Percentiles rank a stretch among this genome's conserved stretches.
Conservation (phyloP, 1,284 basidiomycete genomes). For the Nidula niveotomentosa region DNA sequence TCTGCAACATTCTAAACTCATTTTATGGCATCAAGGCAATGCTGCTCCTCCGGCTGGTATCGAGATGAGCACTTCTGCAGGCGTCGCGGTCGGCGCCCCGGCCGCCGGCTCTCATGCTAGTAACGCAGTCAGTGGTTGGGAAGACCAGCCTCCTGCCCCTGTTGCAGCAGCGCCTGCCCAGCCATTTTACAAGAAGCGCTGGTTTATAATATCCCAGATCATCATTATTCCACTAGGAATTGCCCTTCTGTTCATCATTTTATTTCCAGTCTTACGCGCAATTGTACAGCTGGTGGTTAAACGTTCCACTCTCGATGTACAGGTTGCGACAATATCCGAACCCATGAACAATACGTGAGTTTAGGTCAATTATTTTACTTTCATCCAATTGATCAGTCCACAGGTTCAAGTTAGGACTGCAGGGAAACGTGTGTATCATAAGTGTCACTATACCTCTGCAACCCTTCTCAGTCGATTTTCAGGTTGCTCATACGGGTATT, state of each 20-base stretch:
- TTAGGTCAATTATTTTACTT: background rate
- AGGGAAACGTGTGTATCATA: slow-evolving; percentile 38
- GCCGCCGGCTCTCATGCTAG: slow-evolving; percentile 4
- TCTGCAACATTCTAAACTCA: background rate
- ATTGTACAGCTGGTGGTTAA: slow-evolving; percentile 65
- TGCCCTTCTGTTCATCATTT: slow-evolving; percentile 59
- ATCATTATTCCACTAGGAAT: slow-evolving; percentile 57
- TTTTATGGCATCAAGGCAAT: slow-evolving; percentile 21
- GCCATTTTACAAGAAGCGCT: slow-evolving; percentile 38
- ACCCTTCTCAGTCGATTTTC: background rate
- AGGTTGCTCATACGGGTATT: slow-evolving; percentile 64
- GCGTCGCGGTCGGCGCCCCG: slow-evolving; percentile 15
- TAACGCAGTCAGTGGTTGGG: slow-evolving; percentile 14
- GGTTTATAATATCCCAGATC: slow-evolving; percentile 41
- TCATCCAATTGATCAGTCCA: slow-evolving; percentile 1
- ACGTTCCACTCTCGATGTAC: slow-evolving; percentile 48
- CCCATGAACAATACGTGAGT: slow-evolving; percentile 56
- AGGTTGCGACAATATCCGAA: slow-evolving; percentile 45
- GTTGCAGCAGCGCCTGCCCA: slow-evolving; percentile 13
- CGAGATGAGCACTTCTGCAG: slow-evolving; percentile 25
- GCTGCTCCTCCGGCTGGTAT: slow-evolving; percentile 34
- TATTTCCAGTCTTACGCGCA: slow-evolving; percentile 65
- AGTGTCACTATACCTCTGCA: too few relatives aligned
- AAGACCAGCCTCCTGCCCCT: slow-evolving; percentile 12
- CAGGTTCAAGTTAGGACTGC: slow-evolving; percentile 49